Percentiles rank a stretch among this genome's conserved stretches.
Conservation (phyloP, 2,329 filamentous ascomycete species). For the Periglandula ipomoeae region DNA sequence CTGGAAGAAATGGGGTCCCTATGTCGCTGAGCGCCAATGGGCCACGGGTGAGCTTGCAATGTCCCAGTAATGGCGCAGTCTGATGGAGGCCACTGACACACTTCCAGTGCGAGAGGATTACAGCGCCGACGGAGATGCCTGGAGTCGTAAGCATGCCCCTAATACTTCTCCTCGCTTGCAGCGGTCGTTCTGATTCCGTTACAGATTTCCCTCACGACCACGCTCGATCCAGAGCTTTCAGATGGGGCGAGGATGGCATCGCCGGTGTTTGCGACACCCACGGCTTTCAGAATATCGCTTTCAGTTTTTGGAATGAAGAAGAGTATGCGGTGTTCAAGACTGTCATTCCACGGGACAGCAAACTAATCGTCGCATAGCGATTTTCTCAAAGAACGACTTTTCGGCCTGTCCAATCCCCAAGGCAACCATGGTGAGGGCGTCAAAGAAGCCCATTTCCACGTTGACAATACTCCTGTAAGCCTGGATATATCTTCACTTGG, state of each 20-base stretch:
- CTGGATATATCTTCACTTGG: not conserved
- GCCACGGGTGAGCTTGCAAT: constrained; percentile 59
- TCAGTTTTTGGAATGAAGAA: constrained; percentile 96
- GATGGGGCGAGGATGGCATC: constrained; percentile 97
- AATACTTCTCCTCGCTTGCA: constrained; percentile 28
- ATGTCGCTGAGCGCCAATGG: constrained; percentile 91
- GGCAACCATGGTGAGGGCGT: constrained; percentile 96
- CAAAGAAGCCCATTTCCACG: constrained; percentile 93
- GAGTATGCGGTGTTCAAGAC: constrained; percentile 47
- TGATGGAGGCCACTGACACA: constrained; percentile 16
- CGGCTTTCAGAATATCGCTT: constrained; percentile 83
- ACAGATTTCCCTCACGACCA: constrained; percentile 90
- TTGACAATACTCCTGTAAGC: constrained; percentile 78
- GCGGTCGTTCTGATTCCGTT: constrained; percentile 3
- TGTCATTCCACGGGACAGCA: too few relatives aligned
- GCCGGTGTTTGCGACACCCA: constrained; percentile 89
- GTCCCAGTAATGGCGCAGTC: not conserved
- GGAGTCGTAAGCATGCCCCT: too few relatives aligned
- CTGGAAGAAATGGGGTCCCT: constrained; percentile 98
- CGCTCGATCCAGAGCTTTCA: constrained; percentile 76
- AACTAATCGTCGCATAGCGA: constrained; percentile 44
- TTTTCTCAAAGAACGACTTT: constrained; percentile 89
- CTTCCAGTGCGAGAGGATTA: constrained; percentile 76
- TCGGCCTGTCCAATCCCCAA: constrained; percentile 90
- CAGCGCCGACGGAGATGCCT: constrained; percentile 79